Evolutionary conservation across 2,329 filamentous ascomycete genomes (phyloP).

Genomic region (Helotiales sp.): DNA sequence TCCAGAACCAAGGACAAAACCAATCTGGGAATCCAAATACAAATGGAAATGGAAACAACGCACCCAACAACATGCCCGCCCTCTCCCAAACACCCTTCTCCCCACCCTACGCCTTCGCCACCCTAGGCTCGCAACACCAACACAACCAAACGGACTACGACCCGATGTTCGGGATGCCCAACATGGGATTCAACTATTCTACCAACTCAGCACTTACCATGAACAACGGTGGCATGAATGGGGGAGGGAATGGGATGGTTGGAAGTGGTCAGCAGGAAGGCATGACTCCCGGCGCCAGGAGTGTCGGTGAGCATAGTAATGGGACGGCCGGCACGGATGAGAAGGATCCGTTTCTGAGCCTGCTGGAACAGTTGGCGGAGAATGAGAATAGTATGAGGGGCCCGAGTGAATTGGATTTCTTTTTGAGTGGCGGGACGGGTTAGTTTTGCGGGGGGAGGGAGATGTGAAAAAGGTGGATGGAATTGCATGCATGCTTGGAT

Average conservation of each 20-base stretch:
- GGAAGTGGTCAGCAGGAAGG: conserved; percentile 46
- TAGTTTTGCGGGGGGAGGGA: neutral
- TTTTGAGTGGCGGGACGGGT: conserved; percentile 52
- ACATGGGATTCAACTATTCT: conserved; percentile 53
- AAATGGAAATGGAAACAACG: neutral
- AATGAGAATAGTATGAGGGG: conserved; percentile 73
- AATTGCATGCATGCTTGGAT: no score
- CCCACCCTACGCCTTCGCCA: conserved; percentile 41
- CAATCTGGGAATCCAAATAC: neutral
- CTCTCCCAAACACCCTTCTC: conserved; percentile 42
- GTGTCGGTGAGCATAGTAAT: conserved; percentile 52
- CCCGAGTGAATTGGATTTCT: conserved; percentile 79
- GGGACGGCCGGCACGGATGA: conserved; percentile 48
- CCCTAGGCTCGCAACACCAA: conserved; percentile 16
- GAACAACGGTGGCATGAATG: conserved; percentile 25
- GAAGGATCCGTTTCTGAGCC: conserved; percentile 79
- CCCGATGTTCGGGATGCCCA: conserved; percentile 63
- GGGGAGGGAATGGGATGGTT: conserved; percentile 59
- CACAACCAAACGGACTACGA: conserved; percentile 51
- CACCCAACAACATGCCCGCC: conserved; percentile 21
- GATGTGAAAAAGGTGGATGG: neutral
- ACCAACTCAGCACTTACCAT: neutral
- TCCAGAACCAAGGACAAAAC: conserved; percentile 13
- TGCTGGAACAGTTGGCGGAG: conserved; percentile 82
- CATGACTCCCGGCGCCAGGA: conserved; percentile 51